A percentile compares a stretch with the other conserved stretches of the same genome.
Conservation (phyloP, 768 basidiomycete genomes). For the Tylopilus rubrobrunneus region DNA sequence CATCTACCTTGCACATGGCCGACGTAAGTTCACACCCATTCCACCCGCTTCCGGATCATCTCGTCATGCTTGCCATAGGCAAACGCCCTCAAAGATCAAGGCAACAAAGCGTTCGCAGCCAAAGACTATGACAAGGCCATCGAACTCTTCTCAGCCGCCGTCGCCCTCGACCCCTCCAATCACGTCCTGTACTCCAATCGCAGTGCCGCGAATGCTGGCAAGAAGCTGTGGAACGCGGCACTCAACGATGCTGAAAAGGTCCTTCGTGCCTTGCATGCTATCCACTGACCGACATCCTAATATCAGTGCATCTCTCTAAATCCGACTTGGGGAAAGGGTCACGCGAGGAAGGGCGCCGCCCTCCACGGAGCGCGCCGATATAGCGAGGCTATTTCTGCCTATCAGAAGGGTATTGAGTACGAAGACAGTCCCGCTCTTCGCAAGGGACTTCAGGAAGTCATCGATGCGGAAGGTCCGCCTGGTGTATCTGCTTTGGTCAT, state of each 20-base stretch:
- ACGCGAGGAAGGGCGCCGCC: slow-evolving; percentile 89
- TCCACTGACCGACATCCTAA: slow-evolving; percentile 1
- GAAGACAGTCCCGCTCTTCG: slow-evolving; percentile 80
- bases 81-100: slow-evolving; percentile 78
- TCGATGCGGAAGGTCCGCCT: slow-evolving; percentile 69
- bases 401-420: slow-evolving; percentile 74
- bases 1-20: slow-evolving; percentile 24
- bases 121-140: slow-evolving; percentile 91
- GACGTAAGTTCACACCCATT: slow-evolving; percentile 29
- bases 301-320: slow-evolving; percentile 73
- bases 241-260: slow-evolving; percentile 91
- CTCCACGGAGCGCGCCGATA: slow-evolving; percentile 77
- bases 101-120: slow-evolving; percentile 93
- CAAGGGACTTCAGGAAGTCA: slow-evolving; percentile 87
- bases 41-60: not conserved
- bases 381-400: slow-evolving; percentile 80
- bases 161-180: slow-evolving; percentile 77
- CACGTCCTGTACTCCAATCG: slow-evolving; percentile 92
- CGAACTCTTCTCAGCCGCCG: slow-evolving; percentile 76
- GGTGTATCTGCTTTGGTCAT: not conserved
- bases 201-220: slow-evolving; percentile 86
- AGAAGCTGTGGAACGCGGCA: slow-evolving; percentile 71
- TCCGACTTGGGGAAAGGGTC: slow-evolving; percentile 85
- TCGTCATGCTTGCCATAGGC: slow-evolving; percentile 34
- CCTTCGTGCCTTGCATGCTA: not conserved